Conservation (phyloP, 1,284 basidiomycete species). For the Anthracocystis walkeri region DNA sequence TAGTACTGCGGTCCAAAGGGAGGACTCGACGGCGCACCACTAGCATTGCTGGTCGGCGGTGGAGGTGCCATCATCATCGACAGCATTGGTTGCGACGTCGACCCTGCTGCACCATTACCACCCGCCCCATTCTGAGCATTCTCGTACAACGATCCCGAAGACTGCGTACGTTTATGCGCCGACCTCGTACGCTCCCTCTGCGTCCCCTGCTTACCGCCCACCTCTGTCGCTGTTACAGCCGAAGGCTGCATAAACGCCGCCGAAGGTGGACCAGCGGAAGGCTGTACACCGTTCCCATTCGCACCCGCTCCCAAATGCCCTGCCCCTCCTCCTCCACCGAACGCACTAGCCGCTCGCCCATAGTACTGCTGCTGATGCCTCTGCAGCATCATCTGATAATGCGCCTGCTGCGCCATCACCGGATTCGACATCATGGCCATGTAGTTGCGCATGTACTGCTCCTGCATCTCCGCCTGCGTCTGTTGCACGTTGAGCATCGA, state of each 20-base stretch:
- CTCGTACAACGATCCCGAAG: conserved; percentile 16
- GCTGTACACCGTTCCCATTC: conserved; percentile 24
- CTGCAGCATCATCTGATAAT: conserved; percentile 49
- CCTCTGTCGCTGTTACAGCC: not conserved
- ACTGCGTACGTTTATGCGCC: conserved; percentile 19
- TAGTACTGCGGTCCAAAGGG: conserved; percentile 13
- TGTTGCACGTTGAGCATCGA: conserved; percentile 40
- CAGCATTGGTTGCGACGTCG: conserved; percentile 35
- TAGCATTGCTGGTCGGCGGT: conserved; percentile 2
- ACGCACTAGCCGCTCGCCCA: conserved; percentile 35
- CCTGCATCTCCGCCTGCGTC: conserved; percentile 43
- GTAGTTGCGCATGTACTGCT: conserved; percentile 54
- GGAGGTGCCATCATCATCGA: conserved; percentile 56
- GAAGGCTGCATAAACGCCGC: conserved; percentile 49
- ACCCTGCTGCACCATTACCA: not conserved
- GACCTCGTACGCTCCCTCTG: not conserved
- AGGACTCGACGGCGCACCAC: not conserved
- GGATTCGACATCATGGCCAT: conserved; percentile 55
- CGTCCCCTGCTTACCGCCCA: not conserved
- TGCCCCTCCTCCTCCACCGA: conserved; percentile 14
- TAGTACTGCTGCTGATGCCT: conserved; percentile 49
- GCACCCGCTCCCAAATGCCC: conserved; percentile 21
- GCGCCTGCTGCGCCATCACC: conserved; percentile 47
- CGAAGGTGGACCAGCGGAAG: conserved; percentile 21
- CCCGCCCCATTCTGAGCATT: conserved; percentile 7